These are phyloP conservation scores for Claviceps digitariae DNA, from an alignment of 2,329 filamentous ascomycete genomes.

Conservation along the genomic window DNA sequence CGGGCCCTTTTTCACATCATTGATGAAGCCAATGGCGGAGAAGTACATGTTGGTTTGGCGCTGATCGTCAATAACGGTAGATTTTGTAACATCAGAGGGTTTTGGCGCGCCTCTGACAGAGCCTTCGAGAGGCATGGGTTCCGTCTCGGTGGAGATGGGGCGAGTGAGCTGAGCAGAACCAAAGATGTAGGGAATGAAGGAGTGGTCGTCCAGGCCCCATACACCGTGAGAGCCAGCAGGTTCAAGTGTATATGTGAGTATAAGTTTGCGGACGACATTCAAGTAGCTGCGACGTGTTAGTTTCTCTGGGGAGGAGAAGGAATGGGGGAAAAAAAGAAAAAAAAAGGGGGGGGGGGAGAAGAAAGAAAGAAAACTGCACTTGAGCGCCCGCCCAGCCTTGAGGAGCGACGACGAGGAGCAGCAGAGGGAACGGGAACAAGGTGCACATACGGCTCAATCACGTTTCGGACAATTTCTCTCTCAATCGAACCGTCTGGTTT, in stretches of 20 bases:
- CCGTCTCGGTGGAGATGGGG: slow-evolving; percentile 46
- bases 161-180: slow-evolving; percentile 82
- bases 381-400: too few species aligned
- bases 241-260: slow-evolving; percentile 83
- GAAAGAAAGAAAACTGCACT: not conserved
- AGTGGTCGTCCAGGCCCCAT: slow-evolving; percentile 97
- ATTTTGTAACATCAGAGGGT: slow-evolving; percentile 54
- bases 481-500: slow-evolving; percentile 44
- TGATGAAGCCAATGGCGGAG: slow-evolving; percentile 88
- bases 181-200: slow-evolving; percentile 86
- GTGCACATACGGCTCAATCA: slow-evolving; percentile 60
- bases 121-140: slow-evolving; percentile 61
- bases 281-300: slow-evolving; percentile 46
- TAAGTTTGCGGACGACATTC: slow-evolving; percentile 66
- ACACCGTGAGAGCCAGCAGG: slow-evolving; percentile 94
- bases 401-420: not conserved
- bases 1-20: slow-evolving; percentile 89
- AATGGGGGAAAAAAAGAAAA: too few species aligned
- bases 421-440: not conserved
- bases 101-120: slow-evolving; percentile 60
- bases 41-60: slow-evolving; percentile 76
- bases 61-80: slow-evolving; percentile 49
- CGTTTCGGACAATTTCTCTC: slow-evolving; percentile 64
- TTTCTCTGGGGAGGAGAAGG: not conserved
- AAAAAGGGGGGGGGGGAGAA: not conserved